Base-by-base conservation (phyloP, 208 protist genomes). In the Strigomonas galati region DNA sequence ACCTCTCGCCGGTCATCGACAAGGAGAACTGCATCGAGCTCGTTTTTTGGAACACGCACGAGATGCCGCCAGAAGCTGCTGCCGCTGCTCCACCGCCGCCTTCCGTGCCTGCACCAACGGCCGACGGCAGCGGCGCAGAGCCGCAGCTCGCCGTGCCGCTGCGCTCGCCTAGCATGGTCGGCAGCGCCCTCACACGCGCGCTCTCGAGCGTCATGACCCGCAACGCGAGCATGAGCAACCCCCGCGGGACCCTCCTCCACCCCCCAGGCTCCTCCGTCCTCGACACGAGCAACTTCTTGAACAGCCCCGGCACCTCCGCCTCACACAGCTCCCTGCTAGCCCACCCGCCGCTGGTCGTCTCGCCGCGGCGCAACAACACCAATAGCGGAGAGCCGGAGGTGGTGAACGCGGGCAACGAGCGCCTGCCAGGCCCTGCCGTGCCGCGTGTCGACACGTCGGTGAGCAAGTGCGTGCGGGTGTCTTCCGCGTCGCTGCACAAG, bases 11-110 rank as follows among this genome's bases (percentile, higher is more conserved):
- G 27, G 74, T 94, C 7, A 66, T 88, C 27, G 88, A 82, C 65
- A 94, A 91, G 79, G 77, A 84, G 56, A 81, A 90, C 78, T 94
- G 88, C 71, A 68, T 94, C 21, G 84, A 94, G 63, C 82, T 94
- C 52, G 74, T 91, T 30, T 94, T 94, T 32, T 80, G 79, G 63
- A 83, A 89, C 65, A 67, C 77, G 7, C 30, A 64, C 44, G 56
- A 54, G 56, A 46, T 65, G 65, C 46, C 31, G 30, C 14, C 61
- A n/a, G 23, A 15, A 37, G 26, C 17, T 32, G 27, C 2, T 56
- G 27, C 14, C 69, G 49, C 0, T 24, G 63, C n/a, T 61, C 66
- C 63, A 49, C 51, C 37, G 28, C 21, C 35, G 23, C 17, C 23
- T 40, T 3, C 40, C n/a, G 5, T 72, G 40, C 37, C 28, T 63